These are phyloP conservation scores for Xylaria flabelliformis DNA, from an alignment of 495 filamentous ascomycete species.

Conservation along the genomic window DNA sequence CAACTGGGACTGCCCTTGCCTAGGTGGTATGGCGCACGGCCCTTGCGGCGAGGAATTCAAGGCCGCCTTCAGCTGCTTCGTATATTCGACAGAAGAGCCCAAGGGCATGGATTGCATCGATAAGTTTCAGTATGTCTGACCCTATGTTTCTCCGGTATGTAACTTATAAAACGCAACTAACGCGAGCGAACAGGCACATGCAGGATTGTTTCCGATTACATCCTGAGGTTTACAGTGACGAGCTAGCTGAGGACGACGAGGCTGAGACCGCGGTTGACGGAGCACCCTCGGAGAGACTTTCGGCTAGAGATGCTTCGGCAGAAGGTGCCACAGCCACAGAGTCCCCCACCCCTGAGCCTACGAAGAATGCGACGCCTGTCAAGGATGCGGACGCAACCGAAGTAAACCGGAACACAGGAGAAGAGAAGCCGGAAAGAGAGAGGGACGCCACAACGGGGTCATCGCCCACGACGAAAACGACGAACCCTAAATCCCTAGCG, in stretches of 20 bases:
- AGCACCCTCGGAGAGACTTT: slow-evolving; percentile 34
- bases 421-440: slow-evolving; percentile 24
- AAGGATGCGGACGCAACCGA: slow-evolving; percentile 9
- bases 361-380: slow-evolving; percentile 2
- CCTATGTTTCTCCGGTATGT: neutral
- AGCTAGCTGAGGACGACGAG: slow-evolving; percentile 88
- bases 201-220: slow-evolving; percentile 94
- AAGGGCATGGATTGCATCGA: slow-evolving; percentile 99
- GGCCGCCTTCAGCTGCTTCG: slow-evolving; percentile 95
- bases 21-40: slow-evolving; percentile 96
- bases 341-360: slow-evolving; percentile 22
- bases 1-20: slow-evolving; percentile 98
- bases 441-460: slow-evolving; percentile 29
- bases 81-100: slow-evolving; percentile 91
- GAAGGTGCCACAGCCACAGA: slow-evolving; percentile 6
- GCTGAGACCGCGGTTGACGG: slow-evolving; percentile 59
- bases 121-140: slow-evolving; percentile 81
- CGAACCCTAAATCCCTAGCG: neutral
- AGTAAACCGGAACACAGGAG: slow-evolving; percentile 15
- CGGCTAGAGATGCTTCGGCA: slow-evolving; percentile 22
- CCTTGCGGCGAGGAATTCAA: slow-evolving; percentile 96
- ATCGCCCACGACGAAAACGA: neutral
- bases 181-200: slow-evolving; percentile 71
- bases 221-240: slow-evolving; percentile 90
- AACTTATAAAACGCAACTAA: slow-evolving; percentile 25